A percentile compares a stretch with the other conserved stretches of the same genome.
Conservation (phyloP, 176 grass and related monocot genomes). For the Lolium rigidum region DNA sequence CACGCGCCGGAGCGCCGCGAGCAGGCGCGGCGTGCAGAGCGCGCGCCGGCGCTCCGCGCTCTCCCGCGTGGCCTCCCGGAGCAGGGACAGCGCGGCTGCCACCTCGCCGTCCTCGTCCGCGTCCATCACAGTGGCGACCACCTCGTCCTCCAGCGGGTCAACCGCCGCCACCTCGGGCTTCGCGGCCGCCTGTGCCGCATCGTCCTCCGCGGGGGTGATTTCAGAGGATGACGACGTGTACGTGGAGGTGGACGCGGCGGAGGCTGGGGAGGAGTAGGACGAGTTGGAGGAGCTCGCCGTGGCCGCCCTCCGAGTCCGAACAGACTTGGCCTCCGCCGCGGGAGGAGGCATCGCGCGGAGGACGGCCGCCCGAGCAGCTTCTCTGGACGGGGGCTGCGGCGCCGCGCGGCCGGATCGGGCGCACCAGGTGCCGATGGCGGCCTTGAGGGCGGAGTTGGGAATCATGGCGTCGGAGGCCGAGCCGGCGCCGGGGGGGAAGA, state of each 20-base stretch:
- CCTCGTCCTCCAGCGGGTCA: constrained; percentile 61
- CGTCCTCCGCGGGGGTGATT: constrained; percentile 37
- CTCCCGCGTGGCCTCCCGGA: constrained; percentile 79
- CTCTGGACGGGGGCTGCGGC: constrained; percentile 39
- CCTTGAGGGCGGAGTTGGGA: constrained; percentile 68
- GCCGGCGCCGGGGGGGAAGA: constrained; percentile 46
- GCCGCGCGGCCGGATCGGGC: constrained; percentile 29
- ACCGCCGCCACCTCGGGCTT: constrained; percentile 25
- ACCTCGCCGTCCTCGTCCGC: constrained; percentile 56
- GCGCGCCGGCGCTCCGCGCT: constrained; percentile 57
- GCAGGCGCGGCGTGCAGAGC: constrained; percentile 69
- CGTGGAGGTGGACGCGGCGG: constrained; percentile 41
- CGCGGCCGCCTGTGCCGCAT: not conserved
- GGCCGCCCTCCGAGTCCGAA: constrained; percentile 2
- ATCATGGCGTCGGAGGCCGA: constrained; percentile 41
- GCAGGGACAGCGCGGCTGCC: constrained; percentile 28
- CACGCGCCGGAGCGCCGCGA: constrained; percentile 59
- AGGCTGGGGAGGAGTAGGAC: constrained; percentile 43
- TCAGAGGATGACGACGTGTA: constrained; percentile 60
- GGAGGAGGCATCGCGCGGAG: constrained; percentile 18
- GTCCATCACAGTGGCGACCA: constrained; percentile 59
- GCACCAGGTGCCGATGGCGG: constrained; percentile 79
- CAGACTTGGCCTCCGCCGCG: constrained; percentile 29
- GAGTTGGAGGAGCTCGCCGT: constrained; percentile 44
- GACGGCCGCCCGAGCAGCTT: constrained; percentile 48